These are phyloP conservation scores for Dryas integrifolia DNA, from an alignment of 331 rosid species.

Conservation along the genomic window DNA sequence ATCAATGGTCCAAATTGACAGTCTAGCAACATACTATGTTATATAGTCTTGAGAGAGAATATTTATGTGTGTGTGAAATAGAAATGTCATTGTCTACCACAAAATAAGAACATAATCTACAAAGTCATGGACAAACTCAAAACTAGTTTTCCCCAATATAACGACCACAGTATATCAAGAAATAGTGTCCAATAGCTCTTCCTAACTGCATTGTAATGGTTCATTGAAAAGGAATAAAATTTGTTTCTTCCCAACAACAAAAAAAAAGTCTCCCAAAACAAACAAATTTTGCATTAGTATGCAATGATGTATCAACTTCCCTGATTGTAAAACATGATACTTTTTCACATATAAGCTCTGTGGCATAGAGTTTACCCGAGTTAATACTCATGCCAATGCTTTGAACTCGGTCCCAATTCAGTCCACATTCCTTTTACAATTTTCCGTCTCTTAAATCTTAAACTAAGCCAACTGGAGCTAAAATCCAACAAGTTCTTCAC, in stretches of 20 bases:
- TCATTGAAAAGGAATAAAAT: not conserved
- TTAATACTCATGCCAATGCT: not conserved
- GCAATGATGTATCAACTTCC: not conserved
- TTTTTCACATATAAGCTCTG: not conserved
- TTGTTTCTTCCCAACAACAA: too few relatives aligned
- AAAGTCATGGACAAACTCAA: not conserved
- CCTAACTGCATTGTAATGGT: not conserved
- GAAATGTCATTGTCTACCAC: not conserved
- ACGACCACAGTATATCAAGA: not conserved
- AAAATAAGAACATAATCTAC: not conserved
- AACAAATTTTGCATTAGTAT: not conserved
- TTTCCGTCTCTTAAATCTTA: not conserved
- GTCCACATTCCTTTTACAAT: not conserved
- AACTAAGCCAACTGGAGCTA: not conserved
- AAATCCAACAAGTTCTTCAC: not conserved
- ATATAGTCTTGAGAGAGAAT: too few relatives aligned
- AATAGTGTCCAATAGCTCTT: not conserved
- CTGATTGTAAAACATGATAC: not conserved
- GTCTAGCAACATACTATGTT: too few relatives aligned
- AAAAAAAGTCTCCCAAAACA: not conserved
- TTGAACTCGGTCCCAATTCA: constrained; percentile 2
- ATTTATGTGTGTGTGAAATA: not conserved
- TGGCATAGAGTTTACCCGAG: not conserved
- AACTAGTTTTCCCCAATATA: not conserved
- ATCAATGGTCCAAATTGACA: too few relatives aligned